Conservation (phyloP, 2,329 filamentous ascomycete genomes). For the Pseudopyrenochaeta lycopersici region DNA sequence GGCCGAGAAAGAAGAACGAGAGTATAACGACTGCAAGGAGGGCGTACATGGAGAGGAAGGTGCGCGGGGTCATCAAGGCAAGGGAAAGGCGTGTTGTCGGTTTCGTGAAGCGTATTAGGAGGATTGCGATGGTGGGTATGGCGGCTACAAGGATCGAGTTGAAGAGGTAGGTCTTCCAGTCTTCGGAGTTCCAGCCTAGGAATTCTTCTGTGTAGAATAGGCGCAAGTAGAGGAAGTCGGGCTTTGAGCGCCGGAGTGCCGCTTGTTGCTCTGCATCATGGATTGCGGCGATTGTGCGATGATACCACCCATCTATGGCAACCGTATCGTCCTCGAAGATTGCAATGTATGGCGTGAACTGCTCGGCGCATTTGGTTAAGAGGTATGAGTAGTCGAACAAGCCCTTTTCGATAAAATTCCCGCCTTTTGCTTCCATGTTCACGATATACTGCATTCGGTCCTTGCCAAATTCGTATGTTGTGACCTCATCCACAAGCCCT, state of each 20-base stretch:
- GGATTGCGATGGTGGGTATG: conserved; percentile 27
- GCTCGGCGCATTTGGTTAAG: conserved; percentile 51
- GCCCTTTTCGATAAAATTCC: conserved; percentile 50
- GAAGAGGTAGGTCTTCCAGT: conserved; percentile 50
- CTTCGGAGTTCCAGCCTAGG: conserved; percentile 56
- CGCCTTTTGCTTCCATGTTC: conserved; percentile 39
- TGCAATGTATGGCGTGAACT: conserved; percentile 51
- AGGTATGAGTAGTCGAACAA: conserved; percentile 57
- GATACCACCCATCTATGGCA: conserved; percentile 59
- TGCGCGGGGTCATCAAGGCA: conserved; percentile 26
- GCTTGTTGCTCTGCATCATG: conserved; percentile 43
- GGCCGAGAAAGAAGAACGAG: conserved; percentile 54
- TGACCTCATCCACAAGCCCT: conserved; percentile 51
- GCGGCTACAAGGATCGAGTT: conserved; percentile 39
- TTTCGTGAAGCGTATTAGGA: conserved; percentile 34
- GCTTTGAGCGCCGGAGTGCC: conserved; percentile 24
- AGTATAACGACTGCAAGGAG: conserved; percentile 20
- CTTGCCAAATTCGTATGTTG: conserved; percentile 50
- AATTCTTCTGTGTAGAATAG: conserved; percentile 59
- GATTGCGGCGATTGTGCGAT: conserved; percentile 51
- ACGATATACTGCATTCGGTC: conserved; percentile 46
- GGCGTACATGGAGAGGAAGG: conserved; percentile 28
- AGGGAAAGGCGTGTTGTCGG: conserved; percentile 30
- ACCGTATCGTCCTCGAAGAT: conserved; percentile 60
- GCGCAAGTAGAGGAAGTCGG: conserved; percentile 54